Percentiles rank a stretch among this genome's conserved stretches.
Conservation (phyloP, 208 protist species). For the Trypanosoma grayi region DNA sequence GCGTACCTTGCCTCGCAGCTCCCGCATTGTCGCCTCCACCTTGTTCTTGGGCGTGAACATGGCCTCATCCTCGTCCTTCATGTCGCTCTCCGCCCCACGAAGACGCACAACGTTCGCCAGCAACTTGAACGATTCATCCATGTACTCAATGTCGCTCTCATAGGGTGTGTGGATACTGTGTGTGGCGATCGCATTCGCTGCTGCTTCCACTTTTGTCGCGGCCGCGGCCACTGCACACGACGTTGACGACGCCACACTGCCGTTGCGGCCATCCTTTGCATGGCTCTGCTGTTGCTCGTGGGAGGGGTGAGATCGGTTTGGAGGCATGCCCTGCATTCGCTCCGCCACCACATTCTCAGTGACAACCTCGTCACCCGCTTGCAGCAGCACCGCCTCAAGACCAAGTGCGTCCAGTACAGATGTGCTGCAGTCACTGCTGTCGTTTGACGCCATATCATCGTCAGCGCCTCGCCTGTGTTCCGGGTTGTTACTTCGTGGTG, state of each 20-base stretch:
- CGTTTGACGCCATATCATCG: not conserved
- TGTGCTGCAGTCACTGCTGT: constrained; percentile 3
- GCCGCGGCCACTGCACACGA: not conserved
- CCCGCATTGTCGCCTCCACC: constrained; percentile 77
- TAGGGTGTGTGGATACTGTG: constrained; percentile 48
- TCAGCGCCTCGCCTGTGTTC: not conserved
- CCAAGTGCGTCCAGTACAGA: constrained; percentile 8
- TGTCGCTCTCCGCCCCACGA: constrained; percentile 82
- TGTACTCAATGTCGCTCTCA: constrained; percentile 86
- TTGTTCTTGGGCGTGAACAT: constrained; percentile 71
- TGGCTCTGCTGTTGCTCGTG: not conserved
- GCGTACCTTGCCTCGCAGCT: constrained; percentile 80
- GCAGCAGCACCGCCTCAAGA: constrained; percentile 1
- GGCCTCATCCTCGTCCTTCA: constrained; percentile 88
- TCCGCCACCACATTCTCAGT: constrained; percentile 7
- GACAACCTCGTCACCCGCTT: constrained; percentile 2
- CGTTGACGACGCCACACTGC: constrained; percentile 8
- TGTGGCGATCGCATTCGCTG: not conserved
- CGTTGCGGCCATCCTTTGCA: not conserved
- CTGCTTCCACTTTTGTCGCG: not conserved
- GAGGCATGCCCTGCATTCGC: not conserved
- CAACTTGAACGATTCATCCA: constrained; percentile 89
- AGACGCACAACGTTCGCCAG: constrained; percentile 82
- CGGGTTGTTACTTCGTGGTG: not conserved
- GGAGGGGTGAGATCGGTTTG: not conserved